Conservation (phyloP, 768 basidiomycete genomes). For the Rhizopogon rudus region DNA sequence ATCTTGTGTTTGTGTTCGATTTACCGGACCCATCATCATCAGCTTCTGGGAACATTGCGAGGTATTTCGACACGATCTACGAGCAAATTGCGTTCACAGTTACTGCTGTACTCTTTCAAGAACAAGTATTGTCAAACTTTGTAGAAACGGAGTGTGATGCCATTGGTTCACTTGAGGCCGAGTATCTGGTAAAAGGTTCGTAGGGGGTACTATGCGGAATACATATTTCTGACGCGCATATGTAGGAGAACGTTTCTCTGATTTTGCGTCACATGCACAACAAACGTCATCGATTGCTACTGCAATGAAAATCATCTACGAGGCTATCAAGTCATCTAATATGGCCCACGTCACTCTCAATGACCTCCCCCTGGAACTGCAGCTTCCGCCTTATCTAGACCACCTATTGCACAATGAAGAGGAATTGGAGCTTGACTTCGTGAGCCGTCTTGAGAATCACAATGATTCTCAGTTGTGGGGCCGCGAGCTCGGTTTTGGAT, state of each 20-base stretch:
- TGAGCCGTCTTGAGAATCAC: slow-evolving; percentile 48
- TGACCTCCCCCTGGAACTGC: slow-evolving; percentile 76
- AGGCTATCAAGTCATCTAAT: slow-evolving; percentile 68
- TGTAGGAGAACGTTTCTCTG: slow-evolving; percentile 55
- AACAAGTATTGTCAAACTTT: slow-evolving; percentile 84
- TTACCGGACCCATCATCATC: slow-evolving; percentile 87
- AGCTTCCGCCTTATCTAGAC: slow-evolving; percentile 81
- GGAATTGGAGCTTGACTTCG: slow-evolving; percentile 48
- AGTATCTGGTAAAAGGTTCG: slow-evolving; percentile 65
- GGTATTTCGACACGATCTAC: slow-evolving; percentile 85
- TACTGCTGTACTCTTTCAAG: slow-evolving; percentile 88
- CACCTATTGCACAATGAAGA: slow-evolving; percentile 62
- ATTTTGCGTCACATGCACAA: slow-evolving; percentile 55
- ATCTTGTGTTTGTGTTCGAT: slow-evolving; percentile 84
- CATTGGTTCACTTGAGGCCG: slow-evolving; percentile 67
- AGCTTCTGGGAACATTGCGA: slow-evolving; percentile 67
- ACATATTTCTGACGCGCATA: slow-evolving; percentile 5
- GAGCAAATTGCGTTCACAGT: slow-evolving; percentile 85
- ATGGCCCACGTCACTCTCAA: slow-evolving; percentile 79
- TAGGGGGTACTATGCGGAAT: slow-evolving; percentile 13
- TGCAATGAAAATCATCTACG: slow-evolving; percentile 77
- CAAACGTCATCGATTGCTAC: slow-evolving; percentile 65
- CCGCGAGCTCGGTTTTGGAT: slow-evolving; percentile 62
- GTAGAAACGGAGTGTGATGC: slow-evolving; percentile 78
- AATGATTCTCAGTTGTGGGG: slow-evolving; percentile 56